Base-by-base conservation (phyloP, 306 rosid species). In the Styphnolobium japonicum region DNA sequence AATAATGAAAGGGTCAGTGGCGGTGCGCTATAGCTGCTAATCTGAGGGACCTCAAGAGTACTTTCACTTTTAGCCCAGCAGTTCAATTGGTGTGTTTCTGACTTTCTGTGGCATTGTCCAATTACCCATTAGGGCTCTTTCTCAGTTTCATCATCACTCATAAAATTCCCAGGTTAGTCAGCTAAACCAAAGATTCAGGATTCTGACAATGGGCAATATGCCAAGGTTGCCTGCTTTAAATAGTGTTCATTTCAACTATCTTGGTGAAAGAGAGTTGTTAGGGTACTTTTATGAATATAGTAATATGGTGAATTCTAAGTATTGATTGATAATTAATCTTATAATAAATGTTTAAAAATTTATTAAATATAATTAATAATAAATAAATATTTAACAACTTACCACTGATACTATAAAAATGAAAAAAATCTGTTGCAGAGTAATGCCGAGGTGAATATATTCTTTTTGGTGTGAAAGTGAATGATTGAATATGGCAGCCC, bases 1-100 rank as follows among this genome's bases (percentile, higher is more conserved):
- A 80, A 61, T 71, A 71, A 80, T 58, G 77, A 43, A 71, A 61
- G 83, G 72, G n/a, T n/a, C 52, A 49, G n/a, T n/a, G n/a, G n/a
- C 25, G 73, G 49, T 80, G 74, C 58, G 34, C 33, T 11, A 75
- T 65, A 74, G 77, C 77, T 64, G 43, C 58, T 15, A 10, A 55
- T 14, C 16, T 6, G 3, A 62, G 18, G 8, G 23, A 63, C 36
- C 21, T 42, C 39, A 25, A 1, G 14, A n/a, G 39, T 52, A 19
- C 21, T 14, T 62, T n/a, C 45, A 62, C 45, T 40, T 46, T 37
- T 23, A 22, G 19, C 11, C 18, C 15, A 71, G 36, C 12, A 52
- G 22, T 53, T 33, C 21, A 34, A 52, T 36, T 19, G 22, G 21
- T 31, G 18, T 48, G 25, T 27, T 62, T 14, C n/a, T n/a, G n/a